These are phyloP conservation scores for Saccharomycopsis microspora DNA, from an alignment of 805 yeast species.

Conservation along the genomic window DNA sequence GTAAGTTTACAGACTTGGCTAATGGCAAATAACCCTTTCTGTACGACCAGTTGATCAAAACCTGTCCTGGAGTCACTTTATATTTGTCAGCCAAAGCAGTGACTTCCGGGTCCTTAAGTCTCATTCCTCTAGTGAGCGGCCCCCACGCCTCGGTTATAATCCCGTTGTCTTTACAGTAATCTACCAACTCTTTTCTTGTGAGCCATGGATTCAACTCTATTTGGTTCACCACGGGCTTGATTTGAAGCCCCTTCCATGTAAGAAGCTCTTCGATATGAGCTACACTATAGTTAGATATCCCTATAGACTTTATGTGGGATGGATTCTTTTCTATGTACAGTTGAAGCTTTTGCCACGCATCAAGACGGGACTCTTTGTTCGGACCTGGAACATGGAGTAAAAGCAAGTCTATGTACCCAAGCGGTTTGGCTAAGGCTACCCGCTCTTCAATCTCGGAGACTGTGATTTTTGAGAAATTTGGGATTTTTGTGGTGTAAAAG, in stretches of 20 bases:
- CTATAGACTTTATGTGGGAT: slow-evolving; percentile 43
- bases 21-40: slow-evolving; percentile 46
- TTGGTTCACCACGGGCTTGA: slow-evolving; percentile 46
- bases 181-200: slow-evolving; percentile 28
- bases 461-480: slow-evolving; percentile 34
- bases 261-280: slow-evolving; percentile 50
- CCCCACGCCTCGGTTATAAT: slow-evolving; percentile 51
- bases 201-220: slow-evolving; percentile 44
- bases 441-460: slow-evolving; percentile 20
- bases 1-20: slow-evolving; percentile 31
- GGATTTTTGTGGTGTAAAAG: slow-evolving; percentile 58
- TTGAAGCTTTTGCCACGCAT: slow-evolving; percentile 62
- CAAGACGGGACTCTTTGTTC: slow-evolving; percentile 35
- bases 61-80: slow-evolving; percentile 49
- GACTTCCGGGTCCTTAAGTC: slow-evolving; percentile 44
- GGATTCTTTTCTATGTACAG: slow-evolving; percentile 46
- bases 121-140: slow-evolving; percentile 48
- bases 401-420: slow-evolving; percentile 60
- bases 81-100: slow-evolving; percentile 95
- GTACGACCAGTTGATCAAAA: slow-evolving; percentile 46
- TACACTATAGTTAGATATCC: slow-evolving; percentile 65
- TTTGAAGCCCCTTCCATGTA: slow-evolving; percentile 31
- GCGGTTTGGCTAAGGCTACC: slow-evolving; percentile 4
- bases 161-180: slow-evolving; percentile 32
- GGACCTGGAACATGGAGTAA: slow-evolving; percentile 55